These are phyloP conservation scores for Claviceps purpurea DNA, from an alignment of 2,329 filamentous ascomycete species.

Conservation along the genomic window DNA sequence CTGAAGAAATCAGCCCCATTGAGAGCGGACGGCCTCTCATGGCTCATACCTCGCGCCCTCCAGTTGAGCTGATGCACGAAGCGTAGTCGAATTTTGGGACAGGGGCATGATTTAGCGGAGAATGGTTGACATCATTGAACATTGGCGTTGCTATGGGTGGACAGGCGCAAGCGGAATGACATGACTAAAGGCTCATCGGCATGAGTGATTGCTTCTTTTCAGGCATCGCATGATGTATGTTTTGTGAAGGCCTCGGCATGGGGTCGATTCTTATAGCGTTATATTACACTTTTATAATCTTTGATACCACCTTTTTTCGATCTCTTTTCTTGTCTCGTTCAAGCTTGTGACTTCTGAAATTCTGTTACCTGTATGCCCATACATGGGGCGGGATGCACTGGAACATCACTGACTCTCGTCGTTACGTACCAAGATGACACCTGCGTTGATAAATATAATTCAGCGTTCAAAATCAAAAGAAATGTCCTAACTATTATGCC, in stretches of 20 bases:
- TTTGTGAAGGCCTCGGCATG: neutral
- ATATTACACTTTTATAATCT: neutral
- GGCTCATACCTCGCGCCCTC: constrained; percentile 49
- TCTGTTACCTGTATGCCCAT: too few relatives aligned
- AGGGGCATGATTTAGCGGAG: neutral
- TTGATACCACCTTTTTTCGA: neutral
- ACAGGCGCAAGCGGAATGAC: neutral
- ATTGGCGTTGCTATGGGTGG: neutral
- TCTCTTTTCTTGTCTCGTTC: neutral
- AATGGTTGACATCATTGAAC: neutral
- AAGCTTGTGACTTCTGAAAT: neutral
- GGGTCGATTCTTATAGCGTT: too few relatives aligned
- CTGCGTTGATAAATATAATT: too few relatives aligned
- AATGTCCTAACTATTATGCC: too few relatives aligned
- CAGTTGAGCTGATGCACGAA: constrained; percentile 49
- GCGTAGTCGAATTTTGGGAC: constrained; percentile 9
- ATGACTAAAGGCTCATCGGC: neutral
- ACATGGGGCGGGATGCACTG: too few relatives aligned
- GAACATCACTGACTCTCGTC: too few relatives aligned
- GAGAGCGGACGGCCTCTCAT: constrained; percentile 33
- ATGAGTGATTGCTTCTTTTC: neutral
- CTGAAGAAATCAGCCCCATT: constrained; percentile 29
- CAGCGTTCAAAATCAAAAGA: too few relatives aligned
- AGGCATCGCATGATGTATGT: neutral
- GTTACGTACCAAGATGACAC: too few relatives aligned